Evolutionary conservation across 2,329 filamentous ascomycete genomes (phyloP), one percentile per base, ranked within the genome.

Genomic region (Paecilomyces niveus): DNA sequence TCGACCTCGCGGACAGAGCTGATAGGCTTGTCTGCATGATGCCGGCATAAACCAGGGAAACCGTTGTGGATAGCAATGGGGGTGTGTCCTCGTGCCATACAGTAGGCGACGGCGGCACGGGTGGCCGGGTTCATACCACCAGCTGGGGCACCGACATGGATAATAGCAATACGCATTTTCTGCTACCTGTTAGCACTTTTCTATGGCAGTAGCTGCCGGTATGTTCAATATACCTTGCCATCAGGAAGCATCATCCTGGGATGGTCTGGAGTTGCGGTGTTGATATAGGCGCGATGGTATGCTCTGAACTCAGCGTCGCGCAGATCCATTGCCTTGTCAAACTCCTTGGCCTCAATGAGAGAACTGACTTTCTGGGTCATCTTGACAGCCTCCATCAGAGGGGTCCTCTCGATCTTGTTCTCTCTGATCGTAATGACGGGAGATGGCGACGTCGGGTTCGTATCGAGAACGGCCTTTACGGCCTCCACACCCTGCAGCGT

Each of bases 111-210:
- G 13, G 90, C 93, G 31, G 91, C 93, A 65, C 94, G 87, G 21
- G 95, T 94, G 50, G 94, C 94, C 29, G 93, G 92, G 76, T 99
- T 99, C 90, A 99, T 97, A 68, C 94, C 94, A 74, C 94, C 94
- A 31, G 94, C 94, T 7, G 94, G 94, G 11, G 94, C 94, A 68
- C 94, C 94, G 24, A 97, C 92, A 68, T 97, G 95, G 75, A 99
- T 90, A 70, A 99, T 96, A 54, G 91, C 94, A 68, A 99, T 90
- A 64, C 86, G 87, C 90, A 97, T 92, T 65, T 21, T 45, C 39
- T 88, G 86, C 89, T 92, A 63, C 15, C 24, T 39, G 39, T 45
- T 6, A 65, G 80, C 59, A 80, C 71, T 53, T 57, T 61, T 32
- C 49, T 29, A 7, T 3, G 13, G 24, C 4, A 59, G 1, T 55